phyloP scores from a whole-genome alignment of 768 basidiomycete species.

The Termitomyces sp. region DNA sequence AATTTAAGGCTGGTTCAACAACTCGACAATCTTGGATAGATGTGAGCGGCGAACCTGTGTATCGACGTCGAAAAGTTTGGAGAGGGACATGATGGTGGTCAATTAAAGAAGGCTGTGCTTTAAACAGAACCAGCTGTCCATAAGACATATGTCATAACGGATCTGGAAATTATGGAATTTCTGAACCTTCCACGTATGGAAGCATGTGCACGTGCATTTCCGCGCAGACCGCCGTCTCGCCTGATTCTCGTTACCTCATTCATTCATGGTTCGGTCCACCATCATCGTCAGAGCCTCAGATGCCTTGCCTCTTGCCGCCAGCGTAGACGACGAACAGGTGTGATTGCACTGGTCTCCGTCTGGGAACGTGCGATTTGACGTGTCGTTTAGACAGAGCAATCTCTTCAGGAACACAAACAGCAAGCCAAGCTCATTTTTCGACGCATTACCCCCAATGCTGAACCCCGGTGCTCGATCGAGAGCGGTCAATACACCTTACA shows the following conservation, averaged over 20 bases:
- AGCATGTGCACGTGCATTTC: slow-evolving; percentile 13
- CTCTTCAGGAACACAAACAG: slow-evolving; percentile 96
- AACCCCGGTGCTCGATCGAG: slow-evolving; percentile 96
- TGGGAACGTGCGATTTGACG: slow-evolving; percentile 6
- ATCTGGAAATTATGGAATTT: slow-evolving; percentile 6
- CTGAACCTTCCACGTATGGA: slow-evolving; percentile 8
- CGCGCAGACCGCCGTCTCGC: background rate
- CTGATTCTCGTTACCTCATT: background rate
- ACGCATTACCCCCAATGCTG: slow-evolving; percentile 88
- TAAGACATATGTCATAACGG: slow-evolving; percentile 17
- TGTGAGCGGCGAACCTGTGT: slow-evolving; percentile 46
- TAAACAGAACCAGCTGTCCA: slow-evolving; percentile 5
- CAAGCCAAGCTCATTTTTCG: slow-evolving; percentile 96
- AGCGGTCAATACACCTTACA: slow-evolving; percentile 94
- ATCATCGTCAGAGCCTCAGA: slow-evolving; percentile 82
- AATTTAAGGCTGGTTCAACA: slow-evolving; percentile 8
- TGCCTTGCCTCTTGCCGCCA: slow-evolving; percentile 88
- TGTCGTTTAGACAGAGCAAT: slow-evolving; percentile 74
- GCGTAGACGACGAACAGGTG: slow-evolving; percentile 96
- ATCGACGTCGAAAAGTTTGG: slow-evolving; percentile 56
- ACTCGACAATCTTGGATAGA: background rate
- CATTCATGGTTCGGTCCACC: slow-evolving; percentile 77
- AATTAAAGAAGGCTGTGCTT: slow-evolving; percentile 3
- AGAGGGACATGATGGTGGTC: slow-evolving; percentile 29
- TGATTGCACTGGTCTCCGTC: slow-evolving; percentile 12